phyloP scores from a whole-genome alignment of 2,329 filamentous ascomycete genomes.

The Cercospora sp. region DNA sequence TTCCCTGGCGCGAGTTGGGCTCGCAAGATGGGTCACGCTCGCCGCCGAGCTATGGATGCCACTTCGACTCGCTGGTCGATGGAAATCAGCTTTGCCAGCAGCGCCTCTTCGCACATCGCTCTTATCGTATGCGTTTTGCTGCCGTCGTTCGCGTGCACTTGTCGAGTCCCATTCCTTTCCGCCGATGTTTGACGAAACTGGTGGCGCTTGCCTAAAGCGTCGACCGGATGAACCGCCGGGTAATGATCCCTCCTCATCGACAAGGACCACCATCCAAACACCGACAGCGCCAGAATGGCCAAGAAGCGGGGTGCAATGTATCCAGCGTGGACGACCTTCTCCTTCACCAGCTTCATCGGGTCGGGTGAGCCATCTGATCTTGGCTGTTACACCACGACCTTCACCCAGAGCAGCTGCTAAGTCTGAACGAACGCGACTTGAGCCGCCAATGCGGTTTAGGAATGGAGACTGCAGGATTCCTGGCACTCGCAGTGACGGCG shows the following conservation, averaged over 20 bases:
- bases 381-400: conserved; percentile 71
- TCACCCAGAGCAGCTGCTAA: conserved; percentile 63
- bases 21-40: conserved; percentile 12
- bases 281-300: conserved; percentile 68
- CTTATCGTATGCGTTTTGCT: conserved; percentile 29
- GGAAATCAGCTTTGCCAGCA: conserved; percentile 15
- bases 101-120: conserved; percentile 26
- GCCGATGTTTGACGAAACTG: conserved; percentile 38
- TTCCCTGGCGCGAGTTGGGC: conserved; percentile 18
- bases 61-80: conserved; percentile 18
- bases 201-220: conserved; percentile 41
- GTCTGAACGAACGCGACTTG: conserved; percentile 54
- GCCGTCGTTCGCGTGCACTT: conserved; percentile 22
- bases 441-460: conserved; percentile 53
- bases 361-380: conserved; percentile 67
- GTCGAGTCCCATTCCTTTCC: conserved; percentile 38
- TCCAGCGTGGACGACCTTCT: conserved; percentile 68
- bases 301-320: conserved; percentile 73
- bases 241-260: conserved; percentile 56
- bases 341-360: conserved; percentile 44
- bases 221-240: conserved; percentile 28
- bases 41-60: conserved; percentile 11
- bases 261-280: conserved; percentile 76
- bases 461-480: conserved; percentile 53
- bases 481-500: conserved; percentile 52